Evolutionary conservation across 805 yeast genomes (phyloP).

Genomic region (Kockiozyma suomiensis): DNA sequence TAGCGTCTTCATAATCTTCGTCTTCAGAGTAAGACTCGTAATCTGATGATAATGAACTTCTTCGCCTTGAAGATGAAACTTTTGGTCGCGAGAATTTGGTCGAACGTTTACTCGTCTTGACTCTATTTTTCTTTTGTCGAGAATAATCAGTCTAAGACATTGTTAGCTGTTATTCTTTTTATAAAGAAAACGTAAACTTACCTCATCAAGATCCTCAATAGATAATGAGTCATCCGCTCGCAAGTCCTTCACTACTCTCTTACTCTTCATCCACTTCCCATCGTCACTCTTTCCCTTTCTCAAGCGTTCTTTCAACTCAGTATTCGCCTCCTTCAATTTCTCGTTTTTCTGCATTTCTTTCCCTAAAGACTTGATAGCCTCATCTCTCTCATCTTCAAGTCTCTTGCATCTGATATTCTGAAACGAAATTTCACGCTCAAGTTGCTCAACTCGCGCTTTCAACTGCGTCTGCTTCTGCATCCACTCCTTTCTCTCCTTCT

Average conservation of each 20-base stretch:
- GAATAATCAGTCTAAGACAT: neutral
- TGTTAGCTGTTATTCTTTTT: neutral
- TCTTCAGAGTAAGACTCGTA: neutral
- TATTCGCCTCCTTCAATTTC: conserved; percentile 10
- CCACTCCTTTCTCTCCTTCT: conserved; percentile 28
- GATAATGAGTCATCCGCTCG: neutral
- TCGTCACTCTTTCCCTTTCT: neutral
- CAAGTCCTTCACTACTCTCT: neutral
- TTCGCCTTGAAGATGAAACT: neutral
- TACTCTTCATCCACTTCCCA: neutral
- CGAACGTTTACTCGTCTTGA: neutral
- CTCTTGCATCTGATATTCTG: conserved; percentile 7
- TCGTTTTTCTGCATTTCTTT: conserved; percentile 13
- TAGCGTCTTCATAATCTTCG: neutral
- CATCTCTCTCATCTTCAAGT: conserved; percentile 27
- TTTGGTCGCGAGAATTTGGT: neutral
- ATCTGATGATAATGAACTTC: neutral
- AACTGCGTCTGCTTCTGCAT: conserved; percentile 16
- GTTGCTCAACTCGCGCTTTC: conserved; percentile 11
- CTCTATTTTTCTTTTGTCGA: neutral
- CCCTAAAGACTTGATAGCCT: conserved; percentile 14
- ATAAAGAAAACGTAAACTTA: neutral
- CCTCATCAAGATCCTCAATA: neutral
- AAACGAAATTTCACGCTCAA: conserved; percentile 15
- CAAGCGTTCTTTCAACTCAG: conserved; percentile 3